Percentiles rank a stretch among this genome's conserved stretches.
Conservation (phyloP, 768 basidiomycete species). For the Sporobolomyces phaffii region DNA sequence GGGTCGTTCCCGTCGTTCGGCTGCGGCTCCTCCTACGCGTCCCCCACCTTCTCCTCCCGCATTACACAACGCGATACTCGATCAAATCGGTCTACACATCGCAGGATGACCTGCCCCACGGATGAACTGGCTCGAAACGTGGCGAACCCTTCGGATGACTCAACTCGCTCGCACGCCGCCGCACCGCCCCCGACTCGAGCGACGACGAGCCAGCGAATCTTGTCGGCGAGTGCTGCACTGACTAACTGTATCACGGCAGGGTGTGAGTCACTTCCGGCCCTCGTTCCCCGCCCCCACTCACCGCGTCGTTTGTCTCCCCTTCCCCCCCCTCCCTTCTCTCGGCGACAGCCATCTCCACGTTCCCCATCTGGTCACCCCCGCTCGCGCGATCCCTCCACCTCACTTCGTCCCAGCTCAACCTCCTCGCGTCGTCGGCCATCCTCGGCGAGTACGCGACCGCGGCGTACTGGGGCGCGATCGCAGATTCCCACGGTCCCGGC, state of each 20-base stretch:
- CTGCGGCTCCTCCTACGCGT: no score
- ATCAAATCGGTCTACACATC: no score
- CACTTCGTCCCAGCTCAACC: conserved; percentile 7
- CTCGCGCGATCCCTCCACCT: conserved; percentile 7
- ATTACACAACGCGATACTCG: no score
- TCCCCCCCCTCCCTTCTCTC: background rate
- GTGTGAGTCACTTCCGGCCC: background rate
- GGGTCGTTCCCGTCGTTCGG: no score
- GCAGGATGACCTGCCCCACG: no score
- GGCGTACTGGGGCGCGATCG: conserved; percentile 17
- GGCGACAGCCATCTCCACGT: conserved; percentile 7
- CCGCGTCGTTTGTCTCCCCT: no score
- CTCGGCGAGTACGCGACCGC: conserved; percentile 29
- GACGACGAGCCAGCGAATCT: conserved; percentile 3
- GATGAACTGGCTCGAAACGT: no score
- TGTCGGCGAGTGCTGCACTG: background rate
- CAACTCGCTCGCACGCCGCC: no score
- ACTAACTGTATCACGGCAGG: conserved; percentile 21
- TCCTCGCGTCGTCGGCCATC: conserved; percentile 23
- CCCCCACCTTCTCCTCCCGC: no score
- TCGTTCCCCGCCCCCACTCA: background rate
- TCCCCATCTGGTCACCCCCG: conserved; percentile 10
- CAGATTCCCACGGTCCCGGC: conserved; percentile 26
- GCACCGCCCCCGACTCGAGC: background rate
- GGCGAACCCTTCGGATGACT: no score